These are phyloP conservation scores for Sequoiadendron giganteum DNA, from an alignment of 75 land plant species.

Conservation along the genomic window DNA sequence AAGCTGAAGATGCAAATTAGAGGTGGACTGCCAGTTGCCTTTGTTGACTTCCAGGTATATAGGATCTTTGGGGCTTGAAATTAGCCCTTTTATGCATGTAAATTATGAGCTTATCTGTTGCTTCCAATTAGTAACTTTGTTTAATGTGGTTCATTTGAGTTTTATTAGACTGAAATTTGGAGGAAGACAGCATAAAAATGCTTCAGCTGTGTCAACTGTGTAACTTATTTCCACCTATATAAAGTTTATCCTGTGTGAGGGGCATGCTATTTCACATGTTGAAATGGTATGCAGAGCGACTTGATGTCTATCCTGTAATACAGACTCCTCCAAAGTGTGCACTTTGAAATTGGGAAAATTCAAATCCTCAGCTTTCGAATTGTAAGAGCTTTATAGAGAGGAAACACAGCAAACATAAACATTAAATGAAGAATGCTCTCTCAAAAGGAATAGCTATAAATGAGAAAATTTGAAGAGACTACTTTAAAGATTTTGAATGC, in stretches of 20 bases:
- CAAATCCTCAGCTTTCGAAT: not conserved
- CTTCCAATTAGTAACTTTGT: not conserved
- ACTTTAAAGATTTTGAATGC: not conserved
- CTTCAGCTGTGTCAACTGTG: not conserved
- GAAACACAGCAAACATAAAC: not conserved
- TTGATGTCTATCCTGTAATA: not conserved
- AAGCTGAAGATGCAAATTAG: conserved; percentile 80
- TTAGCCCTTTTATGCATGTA: not conserved
- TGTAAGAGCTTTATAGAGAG: not conserved
- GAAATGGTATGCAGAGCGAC: not conserved
- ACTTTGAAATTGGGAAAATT: not conserved
- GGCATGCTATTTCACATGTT: not conserved
- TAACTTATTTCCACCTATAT: too few relatives aligned
- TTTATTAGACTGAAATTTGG: not conserved
- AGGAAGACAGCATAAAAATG: not conserved
- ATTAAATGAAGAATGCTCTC: not conserved
- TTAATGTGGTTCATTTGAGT: not conserved
- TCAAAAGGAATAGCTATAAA: not conserved
- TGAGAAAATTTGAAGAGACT: not conserved
- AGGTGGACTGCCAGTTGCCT: conserved; percentile 83
- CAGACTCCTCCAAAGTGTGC: not conserved
- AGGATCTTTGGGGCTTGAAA: not conserved
- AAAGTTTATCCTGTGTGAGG: not conserved
- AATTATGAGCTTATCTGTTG: not conserved
- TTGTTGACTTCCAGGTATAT: conserved; percentile 88